A percentile compares a stretch with the other conserved stretches of the same genome.
Conservation (phyloP, 225 moss, liverwort and hornwort genomes). For the Pseudoscleropodium purum region DNA sequence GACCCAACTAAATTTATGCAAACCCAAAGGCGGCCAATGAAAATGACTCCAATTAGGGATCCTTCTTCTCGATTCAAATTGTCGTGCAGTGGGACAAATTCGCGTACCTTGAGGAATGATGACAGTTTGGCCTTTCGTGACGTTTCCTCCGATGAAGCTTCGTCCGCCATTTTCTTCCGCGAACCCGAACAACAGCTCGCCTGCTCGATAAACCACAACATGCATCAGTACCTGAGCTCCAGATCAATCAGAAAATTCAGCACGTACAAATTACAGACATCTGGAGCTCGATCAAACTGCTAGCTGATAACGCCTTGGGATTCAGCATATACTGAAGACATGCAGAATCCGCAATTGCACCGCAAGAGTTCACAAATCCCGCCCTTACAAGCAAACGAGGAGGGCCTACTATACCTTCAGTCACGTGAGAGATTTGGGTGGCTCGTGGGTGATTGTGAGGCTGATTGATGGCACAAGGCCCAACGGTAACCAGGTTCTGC, state of each 20-base stretch:
- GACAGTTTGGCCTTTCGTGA: conserved; percentile 24
- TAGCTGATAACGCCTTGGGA: not conserved
- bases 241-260: not conserved
- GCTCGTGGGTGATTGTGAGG: conserved; percentile 24
- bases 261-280: not conserved
- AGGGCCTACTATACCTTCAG: conserved; percentile 13
- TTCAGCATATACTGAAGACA: not conserved
- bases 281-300: not conserved
- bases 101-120: conserved; percentile 28
- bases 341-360: not conserved
- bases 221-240: not conserved
- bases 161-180: conserved; percentile 26
- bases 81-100: not conserved
- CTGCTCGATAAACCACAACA: not conserved
- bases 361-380: not conserved
- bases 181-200: conserved; percentile 19
- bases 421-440: conserved; percentile 21
- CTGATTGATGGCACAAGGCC: conserved; percentile 29
- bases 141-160: conserved; percentile 23
- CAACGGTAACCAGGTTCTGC: conserved; percentile 27
- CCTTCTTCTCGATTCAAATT: not conserved
- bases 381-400: too few species aligned
- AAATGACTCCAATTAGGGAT: not conserved
- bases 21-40: not conserved
- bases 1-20: not conserved